Conservation (phyloP, 1,284 basidiomycete genomes). For the Irpex sp. region DNA sequence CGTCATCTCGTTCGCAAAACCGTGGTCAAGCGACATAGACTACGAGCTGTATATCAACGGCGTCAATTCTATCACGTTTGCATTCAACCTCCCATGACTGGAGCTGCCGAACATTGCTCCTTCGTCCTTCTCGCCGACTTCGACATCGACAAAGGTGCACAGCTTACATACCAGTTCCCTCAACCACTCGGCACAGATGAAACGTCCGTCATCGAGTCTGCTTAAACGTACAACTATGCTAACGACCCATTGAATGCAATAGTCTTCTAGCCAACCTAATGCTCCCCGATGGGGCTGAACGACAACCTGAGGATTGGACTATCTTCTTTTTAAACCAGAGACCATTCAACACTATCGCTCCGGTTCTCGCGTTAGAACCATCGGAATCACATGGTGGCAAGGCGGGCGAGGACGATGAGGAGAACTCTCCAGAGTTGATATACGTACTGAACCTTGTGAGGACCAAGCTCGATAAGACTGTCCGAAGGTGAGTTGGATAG, state of each 20-base stretch:
- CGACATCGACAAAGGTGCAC: constrained; percentile 90
- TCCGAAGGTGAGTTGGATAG: constrained; percentile 61
- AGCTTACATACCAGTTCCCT: constrained; percentile 91
- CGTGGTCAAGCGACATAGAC: background rate
- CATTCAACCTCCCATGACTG: background rate
- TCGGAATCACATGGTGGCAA: constrained; percentile 27
- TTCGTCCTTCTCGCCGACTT: constrained; percentile 94
- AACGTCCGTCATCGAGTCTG: constrained; percentile 55
- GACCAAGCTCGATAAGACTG: constrained; percentile 89
- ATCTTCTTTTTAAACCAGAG: constrained; percentile 97
- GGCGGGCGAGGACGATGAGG: constrained; percentile 32
- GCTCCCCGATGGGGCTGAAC: constrained; percentile 97
- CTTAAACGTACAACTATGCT: background rate
- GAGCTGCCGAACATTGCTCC: constrained; percentile 70
- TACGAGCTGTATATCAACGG: background rate
- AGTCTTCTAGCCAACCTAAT: constrained; percentile 95
- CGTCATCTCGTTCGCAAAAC: background rate
- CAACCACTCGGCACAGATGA: constrained; percentile 90
- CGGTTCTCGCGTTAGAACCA: constrained; percentile 68
- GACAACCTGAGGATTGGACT: constrained; percentile 95
- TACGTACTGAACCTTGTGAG: constrained; percentile 96
- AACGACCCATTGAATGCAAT: constrained; percentile 7
- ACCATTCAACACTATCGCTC: constrained; percentile 79
- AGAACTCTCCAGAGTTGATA: constrained; percentile 59
- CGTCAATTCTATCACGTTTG: background rate